Percentiles rank a stretch among this genome's conserved stretches.
Conservation (phyloP, 345 rosid species). For the Gossypium arboreum region DNA sequence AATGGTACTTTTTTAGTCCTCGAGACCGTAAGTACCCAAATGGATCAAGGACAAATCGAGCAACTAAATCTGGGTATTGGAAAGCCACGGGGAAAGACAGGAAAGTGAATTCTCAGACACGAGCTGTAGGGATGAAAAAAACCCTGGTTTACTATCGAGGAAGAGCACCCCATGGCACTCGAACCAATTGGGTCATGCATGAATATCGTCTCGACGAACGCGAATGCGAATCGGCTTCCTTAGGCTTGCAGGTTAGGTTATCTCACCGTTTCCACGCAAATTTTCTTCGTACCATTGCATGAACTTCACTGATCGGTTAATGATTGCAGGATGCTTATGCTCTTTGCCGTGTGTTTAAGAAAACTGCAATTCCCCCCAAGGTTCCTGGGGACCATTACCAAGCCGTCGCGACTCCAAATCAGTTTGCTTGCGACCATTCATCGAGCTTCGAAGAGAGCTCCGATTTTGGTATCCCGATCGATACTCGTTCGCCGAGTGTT, state of each 20-base stretch:
- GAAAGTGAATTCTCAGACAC: constrained; percentile 71
- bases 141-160: constrained; percentile 92
- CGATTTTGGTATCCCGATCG: constrained; percentile 34
- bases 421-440: constrained; percentile 36
- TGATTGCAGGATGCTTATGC: constrained; percentile 79
- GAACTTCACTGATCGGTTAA: background rate
- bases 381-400: constrained; percentile 47
- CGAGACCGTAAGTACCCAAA: constrained; percentile 92
- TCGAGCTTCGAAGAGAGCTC: constrained; percentile 49
- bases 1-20: constrained; percentile 97
- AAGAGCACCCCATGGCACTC: constrained; percentile 89
- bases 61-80: constrained; percentile 95
- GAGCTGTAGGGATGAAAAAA: constrained; percentile 87
- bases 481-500: background rate
- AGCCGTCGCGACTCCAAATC: constrained; percentile 21
- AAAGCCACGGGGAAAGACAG: constrained; percentile 97
- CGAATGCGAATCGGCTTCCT: constrained; percentile 59
- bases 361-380: constrained; percentile 54
- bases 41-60: constrained; percentile 92
- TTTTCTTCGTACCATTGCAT: background rate
- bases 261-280: background rate
- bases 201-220: constrained; percentile 91
- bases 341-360: constrained; percentile 89
- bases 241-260: constrained; percentile 82
- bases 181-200: constrained; percentile 96